phyloP scores from a whole-genome alignment of 345 rosid species.

The Sisymbrium altissimum region DNA sequence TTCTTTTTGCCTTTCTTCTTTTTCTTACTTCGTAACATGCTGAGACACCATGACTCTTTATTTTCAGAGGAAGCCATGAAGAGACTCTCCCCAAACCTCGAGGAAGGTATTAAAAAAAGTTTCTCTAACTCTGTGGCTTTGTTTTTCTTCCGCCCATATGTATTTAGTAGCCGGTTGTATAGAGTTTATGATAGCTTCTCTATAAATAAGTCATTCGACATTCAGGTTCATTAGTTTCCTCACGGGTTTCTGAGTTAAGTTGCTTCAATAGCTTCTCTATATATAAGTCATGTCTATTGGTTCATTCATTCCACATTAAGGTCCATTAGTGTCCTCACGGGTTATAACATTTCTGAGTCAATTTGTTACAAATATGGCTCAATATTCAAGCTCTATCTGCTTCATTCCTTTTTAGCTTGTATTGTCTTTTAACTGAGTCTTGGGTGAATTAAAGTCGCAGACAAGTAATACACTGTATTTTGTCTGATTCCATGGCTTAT shows the following conservation, averaged over 20 bases:
- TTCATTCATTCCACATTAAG: background rate
- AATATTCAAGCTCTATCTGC: background rate
- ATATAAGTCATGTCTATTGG: background rate
- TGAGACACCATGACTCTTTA: background rate
- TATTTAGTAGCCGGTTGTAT: background rate
- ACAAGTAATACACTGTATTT: background rate
- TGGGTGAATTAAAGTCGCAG: background rate
- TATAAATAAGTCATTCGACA: background rate
- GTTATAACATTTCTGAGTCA: background rate
- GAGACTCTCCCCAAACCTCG: slow-evolving; percentile 7
- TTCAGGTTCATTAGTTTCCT: background rate
- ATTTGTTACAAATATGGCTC: background rate
- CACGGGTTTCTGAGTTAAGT: background rate
- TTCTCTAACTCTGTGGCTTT: background rate
- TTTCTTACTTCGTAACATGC: background rate
- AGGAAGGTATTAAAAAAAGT: slow-evolving; percentile 23
- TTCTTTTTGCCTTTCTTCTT: background rate
- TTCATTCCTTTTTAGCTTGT: slow-evolving; percentile 5
- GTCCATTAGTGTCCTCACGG: background rate
- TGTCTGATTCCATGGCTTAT: background rate
- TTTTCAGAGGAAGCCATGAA: slow-evolving; percentile 30
- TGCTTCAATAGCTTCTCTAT: background rate
- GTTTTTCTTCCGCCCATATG: background rate
- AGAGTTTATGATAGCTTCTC: background rate
- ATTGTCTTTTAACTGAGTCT: background rate